Base-by-base conservation (phyloP, 495 filamentous ascomycete species). In the Xylaria cubensis region DNA sequence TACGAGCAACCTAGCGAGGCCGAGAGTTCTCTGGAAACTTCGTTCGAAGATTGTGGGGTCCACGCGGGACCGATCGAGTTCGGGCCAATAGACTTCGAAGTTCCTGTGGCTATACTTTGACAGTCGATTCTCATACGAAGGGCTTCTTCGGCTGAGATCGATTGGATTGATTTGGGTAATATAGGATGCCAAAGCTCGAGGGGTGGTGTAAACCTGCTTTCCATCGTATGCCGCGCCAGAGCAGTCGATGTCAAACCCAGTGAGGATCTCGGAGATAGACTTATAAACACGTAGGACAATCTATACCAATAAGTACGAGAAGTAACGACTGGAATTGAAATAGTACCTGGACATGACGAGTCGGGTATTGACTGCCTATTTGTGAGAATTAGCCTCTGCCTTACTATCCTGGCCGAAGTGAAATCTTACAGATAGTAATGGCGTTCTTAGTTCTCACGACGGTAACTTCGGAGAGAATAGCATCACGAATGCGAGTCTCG, bases 41-140 rank as follows among this genome's bases (percentile, higher is more conserved):
- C 93, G 81, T 77, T 97, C 93, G 70, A 91, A 97, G 67, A 97
- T 94, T 3, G 93, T 93, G 10, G 93, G 93, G 74, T 97, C 93
- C 61, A 97, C 84, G 12, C 86, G 87, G 4, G 88, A 86, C 26
- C 93, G 88, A 67, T 95, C 91, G 29, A 97, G 83, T 32, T 88
- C 83, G 0, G 88, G 83, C 89, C 92, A 95, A 78, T 92, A 92
- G 4, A 95, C 87, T 76, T 97, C 93, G 68, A 97, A 97, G 3
- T 92, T 92, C 15, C 93, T 84, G 76, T 91, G 93, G 29, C 90
- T 92, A 80, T 95, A 97, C 78, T 97, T 97, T 4, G 92, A 93
- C n/a, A 97, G 85, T 10, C 93, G 91, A 72, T 92, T 95, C 75
- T 97, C 93, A 75, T 95, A 97, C 0, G 92, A 94, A 0, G 93